Evolutionary conservation across 345 rosid genomes (phyloP).

Genomic region (Leavenworthia alabamica): DNA sequence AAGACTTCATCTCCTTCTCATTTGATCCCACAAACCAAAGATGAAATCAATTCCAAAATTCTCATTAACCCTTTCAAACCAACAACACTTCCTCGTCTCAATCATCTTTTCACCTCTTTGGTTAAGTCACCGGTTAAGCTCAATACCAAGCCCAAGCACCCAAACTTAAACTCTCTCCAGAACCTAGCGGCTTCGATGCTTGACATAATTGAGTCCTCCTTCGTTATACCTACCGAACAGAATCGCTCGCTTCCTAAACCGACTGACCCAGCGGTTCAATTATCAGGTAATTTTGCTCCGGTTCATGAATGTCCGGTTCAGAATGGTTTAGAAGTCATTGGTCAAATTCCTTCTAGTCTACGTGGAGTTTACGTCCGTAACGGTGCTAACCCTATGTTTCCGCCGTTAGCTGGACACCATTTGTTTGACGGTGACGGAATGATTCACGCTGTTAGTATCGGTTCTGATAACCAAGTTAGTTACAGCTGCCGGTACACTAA

Average conservation of each 20-base stretch:
- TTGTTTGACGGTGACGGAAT: conserved; percentile 84
- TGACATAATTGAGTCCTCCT: conserved; percentile 46
- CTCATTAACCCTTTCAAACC: conserved; percentile 18
- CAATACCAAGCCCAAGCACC: conserved; percentile 12
- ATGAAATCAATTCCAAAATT: background rate
- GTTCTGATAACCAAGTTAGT: conserved; percentile 36
- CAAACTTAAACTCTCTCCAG: conserved; percentile 49
- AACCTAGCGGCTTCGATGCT: conserved; percentile 48
- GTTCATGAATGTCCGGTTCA: conserved; percentile 62
- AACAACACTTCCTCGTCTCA: conserved; percentile 13
- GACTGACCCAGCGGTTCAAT: conserved; percentile 34
- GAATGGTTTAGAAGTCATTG: conserved; percentile 42
- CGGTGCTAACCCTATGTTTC: conserved; percentile 63
- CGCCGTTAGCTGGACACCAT: conserved; percentile 61
- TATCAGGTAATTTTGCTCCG: conserved; percentile 67
- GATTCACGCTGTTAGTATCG: conserved; percentile 66
- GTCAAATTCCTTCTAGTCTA: conserved; percentile 48
- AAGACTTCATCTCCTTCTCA: conserved; percentile 1
- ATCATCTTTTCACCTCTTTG: conserved; percentile 12
- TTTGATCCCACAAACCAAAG: conserved; percentile 6
- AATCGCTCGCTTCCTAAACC: conserved; percentile 19
- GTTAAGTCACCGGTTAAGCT: conserved; percentile 13
- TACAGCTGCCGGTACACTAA: conserved; percentile 59
- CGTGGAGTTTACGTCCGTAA: conserved; percentile 60
- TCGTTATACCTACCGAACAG: conserved; percentile 38